A percentile compares a stretch with the other conserved stretches of the same genome.
Conservation (phyloP, 805 yeast species). For the Candida khao-thaluensis region DNA sequence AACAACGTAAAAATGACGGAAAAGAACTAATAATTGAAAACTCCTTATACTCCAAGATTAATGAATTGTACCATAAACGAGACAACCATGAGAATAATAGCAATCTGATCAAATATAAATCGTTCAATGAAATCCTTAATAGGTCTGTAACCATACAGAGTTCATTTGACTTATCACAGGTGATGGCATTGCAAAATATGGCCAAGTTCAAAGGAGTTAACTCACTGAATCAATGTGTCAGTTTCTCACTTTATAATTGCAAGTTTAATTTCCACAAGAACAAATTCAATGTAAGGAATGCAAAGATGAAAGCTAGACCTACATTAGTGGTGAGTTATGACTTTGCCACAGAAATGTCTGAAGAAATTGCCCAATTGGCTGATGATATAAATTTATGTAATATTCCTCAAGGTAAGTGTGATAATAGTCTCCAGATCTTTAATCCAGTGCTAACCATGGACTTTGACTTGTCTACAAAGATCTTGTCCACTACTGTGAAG, state of each 20-base stretch:
- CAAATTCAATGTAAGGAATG: slow-evolving; percentile 6
- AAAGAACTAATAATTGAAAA: slow-evolving; percentile 17
- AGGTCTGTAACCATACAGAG: slow-evolving; percentile 1
- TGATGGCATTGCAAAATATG: not conserved
- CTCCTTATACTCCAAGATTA: slow-evolving; percentile 17
- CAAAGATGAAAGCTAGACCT: slow-evolving; percentile 1
- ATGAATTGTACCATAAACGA: slow-evolving; percentile 13
- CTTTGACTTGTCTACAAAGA: slow-evolving; percentile 13
- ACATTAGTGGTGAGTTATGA: slow-evolving; percentile 3
- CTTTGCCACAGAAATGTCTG: not conserved
- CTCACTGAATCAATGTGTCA: not conserved
- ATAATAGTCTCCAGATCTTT: slow-evolving; percentile 1
- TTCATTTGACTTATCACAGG: slow-evolving; percentile 1
- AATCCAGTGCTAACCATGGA: slow-evolving; percentile 12
- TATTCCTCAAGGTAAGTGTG: slow-evolving; percentile 3
- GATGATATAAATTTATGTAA: slow-evolving; percentile 8
- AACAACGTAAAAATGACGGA: slow-evolving; percentile 4
- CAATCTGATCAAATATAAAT: slow-evolving; percentile 10
- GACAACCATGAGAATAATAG: slow-evolving; percentile 9
- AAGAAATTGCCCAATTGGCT: slow-evolving; percentile 2
- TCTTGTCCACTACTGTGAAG: slow-evolving; percentile 13
- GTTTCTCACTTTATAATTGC: not conserved
- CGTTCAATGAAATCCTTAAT: slow-evolving; percentile 11
- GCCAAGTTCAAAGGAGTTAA: slow-evolving; percentile 1
- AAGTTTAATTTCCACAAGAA: slow-evolving; percentile 6